These are phyloP conservation scores for Aegilops umbellulata DNA, from an alignment of 176 grass and related monocot species.

Conservation along the genomic window DNA sequence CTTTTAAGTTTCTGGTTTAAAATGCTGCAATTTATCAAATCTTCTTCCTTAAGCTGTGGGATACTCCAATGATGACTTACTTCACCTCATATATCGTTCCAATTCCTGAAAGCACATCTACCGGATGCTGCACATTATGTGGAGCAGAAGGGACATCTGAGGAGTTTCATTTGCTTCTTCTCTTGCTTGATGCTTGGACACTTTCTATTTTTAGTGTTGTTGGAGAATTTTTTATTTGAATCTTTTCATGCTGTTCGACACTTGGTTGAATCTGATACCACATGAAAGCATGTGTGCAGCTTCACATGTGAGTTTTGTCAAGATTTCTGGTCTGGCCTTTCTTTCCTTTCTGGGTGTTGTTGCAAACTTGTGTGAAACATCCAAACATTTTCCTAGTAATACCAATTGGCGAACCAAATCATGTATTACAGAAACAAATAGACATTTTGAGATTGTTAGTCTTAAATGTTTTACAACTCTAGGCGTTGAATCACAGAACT, in stretches of 20 bases:
- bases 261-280: neutral
- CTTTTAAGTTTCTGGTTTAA: neutral
- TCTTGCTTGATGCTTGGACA: neutral
- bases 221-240: neutral
- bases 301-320: neutral
- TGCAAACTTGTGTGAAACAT: neutral
- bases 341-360: neutral
- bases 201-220: neutral
- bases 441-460: neutral
- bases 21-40: neutral
- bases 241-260: neutral
- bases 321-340: neutral
- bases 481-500: neutral
- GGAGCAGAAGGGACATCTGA: no score
- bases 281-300: neutral
- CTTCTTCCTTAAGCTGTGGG: neutral
- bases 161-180: neutral
- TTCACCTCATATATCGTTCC: slow-evolving; percentile 36
- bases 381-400: neutral
- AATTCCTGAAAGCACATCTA: slow-evolving; percentile 43
- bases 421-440: neutral
- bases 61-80: slow-evolving; percentile 38
- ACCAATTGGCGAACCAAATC: neutral
- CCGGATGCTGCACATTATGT: neutral
- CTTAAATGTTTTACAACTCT: neutral